A percentile compares a stretch with the other conserved stretches of the same genome.
Evolutionary conservation across 2,329 filamentous ascomycete genomes (phyloP).

Genomic region (Arthrinium puccinioides): DNA sequence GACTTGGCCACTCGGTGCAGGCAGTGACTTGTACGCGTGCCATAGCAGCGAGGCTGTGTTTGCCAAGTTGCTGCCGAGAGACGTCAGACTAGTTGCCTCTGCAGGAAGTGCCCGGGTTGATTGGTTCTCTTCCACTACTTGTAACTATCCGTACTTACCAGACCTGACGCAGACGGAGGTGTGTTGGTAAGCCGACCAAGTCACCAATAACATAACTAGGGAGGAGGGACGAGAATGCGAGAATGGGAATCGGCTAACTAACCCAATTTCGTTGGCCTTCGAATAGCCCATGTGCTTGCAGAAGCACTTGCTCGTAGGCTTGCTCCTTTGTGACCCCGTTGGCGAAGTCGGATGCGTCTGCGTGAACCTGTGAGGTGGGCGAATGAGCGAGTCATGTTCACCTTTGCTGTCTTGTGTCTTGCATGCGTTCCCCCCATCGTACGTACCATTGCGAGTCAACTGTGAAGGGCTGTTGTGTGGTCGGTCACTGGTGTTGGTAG

Average conservation of each 20-base stretch:
- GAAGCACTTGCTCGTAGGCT: slow-evolving; percentile 66
- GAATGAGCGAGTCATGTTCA: no score
- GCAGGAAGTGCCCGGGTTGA: not conserved
- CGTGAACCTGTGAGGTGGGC: no score
- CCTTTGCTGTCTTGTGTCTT: no score
- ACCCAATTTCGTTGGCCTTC: slow-evolving; percentile 76
- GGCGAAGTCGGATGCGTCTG: slow-evolving; percentile 69
- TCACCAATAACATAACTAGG: not conserved
- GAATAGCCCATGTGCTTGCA: slow-evolving; percentile 63
- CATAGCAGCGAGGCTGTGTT: slow-evolving; percentile 71
- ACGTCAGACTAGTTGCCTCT: not conserved
- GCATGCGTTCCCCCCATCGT: no score
- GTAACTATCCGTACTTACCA: not conserved
- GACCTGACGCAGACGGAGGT: not conserved
- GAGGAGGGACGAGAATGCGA: not conserved
- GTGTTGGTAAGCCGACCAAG: not conserved
- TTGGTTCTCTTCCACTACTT: no score
- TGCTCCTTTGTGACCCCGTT: slow-evolving; percentile 60
- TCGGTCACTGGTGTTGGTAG: no score
- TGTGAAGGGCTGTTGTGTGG: no score
- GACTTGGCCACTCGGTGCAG: slow-evolving; percentile 55
- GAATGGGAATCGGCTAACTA: slow-evolving; percentile 15
- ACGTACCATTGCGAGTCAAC: no score
- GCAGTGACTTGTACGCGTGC: slow-evolving; percentile 71
- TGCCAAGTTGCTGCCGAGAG: slow-evolving; percentile 56